phyloP scores from a whole-genome alignment of 352 stramenopile genomes.

The Pythium aristosporum region DNA sequence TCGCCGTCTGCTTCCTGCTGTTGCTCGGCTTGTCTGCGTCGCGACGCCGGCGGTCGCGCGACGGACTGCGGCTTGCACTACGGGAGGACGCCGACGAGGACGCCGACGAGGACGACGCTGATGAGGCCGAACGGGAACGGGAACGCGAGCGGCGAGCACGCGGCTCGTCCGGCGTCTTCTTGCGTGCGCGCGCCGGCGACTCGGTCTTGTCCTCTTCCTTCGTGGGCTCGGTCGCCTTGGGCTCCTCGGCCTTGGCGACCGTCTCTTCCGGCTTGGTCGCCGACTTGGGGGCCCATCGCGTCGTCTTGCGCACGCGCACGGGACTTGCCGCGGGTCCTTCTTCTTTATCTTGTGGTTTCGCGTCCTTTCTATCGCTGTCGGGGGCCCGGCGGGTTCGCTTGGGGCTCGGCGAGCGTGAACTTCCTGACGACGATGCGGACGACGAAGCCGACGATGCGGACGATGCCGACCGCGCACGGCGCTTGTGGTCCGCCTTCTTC shows the following conservation, averaged over 20 bases:
- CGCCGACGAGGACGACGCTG: conserved; percentile 24
- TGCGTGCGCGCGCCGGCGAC: neutral
- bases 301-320: conserved; percentile 20
- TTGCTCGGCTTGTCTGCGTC: neutral
- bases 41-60: conserved; percentile 8
- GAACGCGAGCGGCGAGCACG: conserved; percentile 21
- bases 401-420: conserved; percentile 18
- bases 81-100: conserved; percentile 27
- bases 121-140: conserved; percentile 35
- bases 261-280: neutral
- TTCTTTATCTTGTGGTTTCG: neutral
- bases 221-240: neutral
- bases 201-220: conserved; percentile 3
- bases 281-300: conserved; percentile 20
- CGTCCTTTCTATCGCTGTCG: conserved; percentile 12
- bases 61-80: conserved; percentile 20
- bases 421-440: conserved; percentile 4
- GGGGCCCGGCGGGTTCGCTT: neutral
- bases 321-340: conserved; percentile 10
- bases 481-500: neutral
- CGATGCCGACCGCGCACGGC: conserved; percentile 16
- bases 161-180: conserved; percentile 11
- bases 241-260: neutral
- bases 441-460: conserved; percentile 2
- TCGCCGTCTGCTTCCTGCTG: neutral